These are phyloP conservation scores for Flaveria floridana DNA, from an alignment of 140 eudicot genomes.

Conservation along the genomic window DNA sequence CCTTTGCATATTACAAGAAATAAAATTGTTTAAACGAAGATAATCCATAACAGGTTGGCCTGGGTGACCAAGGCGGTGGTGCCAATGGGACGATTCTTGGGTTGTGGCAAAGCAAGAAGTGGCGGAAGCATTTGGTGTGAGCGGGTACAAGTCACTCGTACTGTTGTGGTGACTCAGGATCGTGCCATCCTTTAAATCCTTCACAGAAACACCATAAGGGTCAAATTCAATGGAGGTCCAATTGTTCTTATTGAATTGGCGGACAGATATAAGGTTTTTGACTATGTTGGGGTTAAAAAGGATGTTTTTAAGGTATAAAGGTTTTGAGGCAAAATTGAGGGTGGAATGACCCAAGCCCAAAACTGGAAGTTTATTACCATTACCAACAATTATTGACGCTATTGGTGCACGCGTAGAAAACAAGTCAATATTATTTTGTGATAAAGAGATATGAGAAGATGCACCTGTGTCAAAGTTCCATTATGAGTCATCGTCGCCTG, in stretches of 20 bases:
- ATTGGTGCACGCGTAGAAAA: not conserved
- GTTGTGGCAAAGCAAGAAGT: not conserved
- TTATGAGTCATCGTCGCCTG: not conserved
- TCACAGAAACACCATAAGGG: too few relatives aligned
- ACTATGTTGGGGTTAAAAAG: not conserved
- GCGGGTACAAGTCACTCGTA: not conserved
- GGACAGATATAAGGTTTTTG: too few relatives aligned
- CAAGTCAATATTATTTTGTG: not conserved
- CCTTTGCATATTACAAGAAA: not conserved
- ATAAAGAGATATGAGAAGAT: not conserved
- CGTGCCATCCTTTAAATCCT: too few relatives aligned
- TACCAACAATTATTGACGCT: not conserved
- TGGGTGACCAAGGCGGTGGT: not conserved
- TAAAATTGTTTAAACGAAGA: not conserved
- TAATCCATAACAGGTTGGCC: not conserved
- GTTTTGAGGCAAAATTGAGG: not conserved
- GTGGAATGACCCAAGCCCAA: too few relatives aligned
- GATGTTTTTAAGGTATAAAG: not conserved
- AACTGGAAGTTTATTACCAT: too few relatives aligned
- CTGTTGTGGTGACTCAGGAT: too few relatives aligned
- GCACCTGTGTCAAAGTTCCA: not conserved
- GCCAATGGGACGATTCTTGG: not conserved
- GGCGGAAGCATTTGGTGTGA: not conserved
- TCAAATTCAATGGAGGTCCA: too few relatives aligned
- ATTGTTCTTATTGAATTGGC: too few relatives aligned